A percentile compares a stretch with the other conserved stretches of the same genome.
phyloP scores from a whole-genome alignment of 1,139 yeast species.

The Hyphopichia pseudoburtonii region DNA sequence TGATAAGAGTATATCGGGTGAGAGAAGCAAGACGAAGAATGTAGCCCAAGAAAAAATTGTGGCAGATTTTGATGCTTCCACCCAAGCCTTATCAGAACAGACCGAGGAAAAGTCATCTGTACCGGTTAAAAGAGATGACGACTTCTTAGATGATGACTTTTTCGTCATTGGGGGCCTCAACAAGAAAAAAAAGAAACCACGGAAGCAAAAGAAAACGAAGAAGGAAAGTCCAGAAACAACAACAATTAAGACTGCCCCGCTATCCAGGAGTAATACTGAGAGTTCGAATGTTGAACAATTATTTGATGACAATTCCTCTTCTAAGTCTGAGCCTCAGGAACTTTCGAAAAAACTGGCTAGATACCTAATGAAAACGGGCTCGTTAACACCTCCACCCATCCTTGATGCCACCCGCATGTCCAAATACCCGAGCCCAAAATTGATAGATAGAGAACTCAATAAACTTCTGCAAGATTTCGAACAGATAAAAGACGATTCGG shows the following conservation, averaged over 20 bases:
- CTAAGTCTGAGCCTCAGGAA: background rate
- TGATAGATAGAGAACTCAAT: background rate
- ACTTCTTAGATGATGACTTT: conserved; percentile 27
- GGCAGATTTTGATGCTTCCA: too few species aligned
- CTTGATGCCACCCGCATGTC: conserved; percentile 9
- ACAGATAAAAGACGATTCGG: conserved; percentile 1
- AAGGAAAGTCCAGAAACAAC: too few species aligned
- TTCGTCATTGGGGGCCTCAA: conserved; percentile 22
- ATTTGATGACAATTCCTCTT: too few species aligned
- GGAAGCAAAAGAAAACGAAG: conserved; percentile 14
- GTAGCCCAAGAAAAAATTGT: too few species aligned
- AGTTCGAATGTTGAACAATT: too few species aligned
- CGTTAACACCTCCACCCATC: conserved; percentile 12
- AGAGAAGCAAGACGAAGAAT: too few species aligned
- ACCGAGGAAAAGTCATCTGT: too few species aligned
- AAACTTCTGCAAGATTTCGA: background rate
- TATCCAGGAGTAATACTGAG: too few species aligned
- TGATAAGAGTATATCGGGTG: too few species aligned
- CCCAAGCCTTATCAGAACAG: too few species aligned
- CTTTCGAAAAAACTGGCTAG: background rate
- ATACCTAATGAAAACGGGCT: background rate
- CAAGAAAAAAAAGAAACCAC: conserved; percentile 20
- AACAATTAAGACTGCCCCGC: too few species aligned
- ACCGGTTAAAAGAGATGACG: background rate
- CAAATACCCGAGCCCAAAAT: background rate